Percentiles rank a stretch among this genome's conserved stretches.
Conservation (phyloP, 1,139 yeast species). For the Wickerhamomyces sp. region DNA sequence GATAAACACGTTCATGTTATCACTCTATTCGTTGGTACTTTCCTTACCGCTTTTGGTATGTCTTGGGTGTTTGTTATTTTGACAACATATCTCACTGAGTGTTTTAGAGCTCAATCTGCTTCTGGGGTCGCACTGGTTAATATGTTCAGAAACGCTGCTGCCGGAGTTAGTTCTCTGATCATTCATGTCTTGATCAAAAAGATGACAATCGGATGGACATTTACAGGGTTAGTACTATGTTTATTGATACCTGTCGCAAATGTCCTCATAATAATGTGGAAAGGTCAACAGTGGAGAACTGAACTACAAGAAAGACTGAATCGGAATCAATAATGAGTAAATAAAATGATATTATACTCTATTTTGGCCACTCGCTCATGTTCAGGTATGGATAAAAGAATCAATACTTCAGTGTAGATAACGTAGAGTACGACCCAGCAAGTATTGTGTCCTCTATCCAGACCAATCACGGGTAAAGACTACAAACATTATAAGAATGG, state of each 20-base stretch:
- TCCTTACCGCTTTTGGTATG: slow-evolving; percentile 49
- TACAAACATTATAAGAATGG: slow-evolving; percentile 3
- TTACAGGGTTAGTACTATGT: slow-evolving; percentile 46
- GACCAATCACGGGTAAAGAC: background rate
- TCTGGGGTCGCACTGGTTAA: slow-evolving; percentile 54
- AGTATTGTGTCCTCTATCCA: no score
- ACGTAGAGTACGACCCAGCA: no score
- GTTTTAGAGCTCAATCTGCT: slow-evolving; percentile 48
- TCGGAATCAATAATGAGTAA: background rate
- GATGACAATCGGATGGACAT: slow-evolving; percentile 59
- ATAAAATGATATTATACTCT: background rate
- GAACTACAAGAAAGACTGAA: slow-evolving; percentile 4
- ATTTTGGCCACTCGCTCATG: no score
- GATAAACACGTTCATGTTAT: slow-evolving; percentile 40
- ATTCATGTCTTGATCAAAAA: slow-evolving; percentile 34
- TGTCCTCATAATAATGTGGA: slow-evolving; percentile 26
- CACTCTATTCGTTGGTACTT: slow-evolving; percentile 39
- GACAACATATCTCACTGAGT: slow-evolving; percentile 52
- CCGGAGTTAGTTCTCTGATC: slow-evolving; percentile 49
- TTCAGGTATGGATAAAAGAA: no score
- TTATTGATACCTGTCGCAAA: slow-evolving; percentile 32
- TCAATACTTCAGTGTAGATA: no score
- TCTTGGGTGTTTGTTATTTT: slow-evolving; percentile 57
- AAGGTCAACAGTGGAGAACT: slow-evolving; percentile 26
- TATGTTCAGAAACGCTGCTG: slow-evolving; percentile 49